Base-by-base conservation (phyloP, 805 yeast genomes). In the Candida piceae region DNA sequence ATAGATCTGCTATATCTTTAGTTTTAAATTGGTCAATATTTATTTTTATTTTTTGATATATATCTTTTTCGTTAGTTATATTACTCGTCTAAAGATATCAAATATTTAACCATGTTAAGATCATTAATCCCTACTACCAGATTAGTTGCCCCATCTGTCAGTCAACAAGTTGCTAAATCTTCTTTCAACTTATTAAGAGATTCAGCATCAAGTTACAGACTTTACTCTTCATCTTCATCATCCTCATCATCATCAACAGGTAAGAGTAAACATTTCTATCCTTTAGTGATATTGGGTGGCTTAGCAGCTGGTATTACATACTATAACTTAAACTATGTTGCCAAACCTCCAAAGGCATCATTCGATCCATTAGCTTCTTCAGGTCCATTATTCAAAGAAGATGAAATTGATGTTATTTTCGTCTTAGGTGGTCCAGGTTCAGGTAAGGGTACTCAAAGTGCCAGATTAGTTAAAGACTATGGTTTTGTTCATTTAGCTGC, bases 371-470 rank as follows among this genome's bases (percentile, higher is more conserved):
- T 44, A 21, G 28, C 32, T 15, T 9, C 39, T 10, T 15, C 17
- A 2, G 40, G 44, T 7, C 50, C 52, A 13, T 34, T 48, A 0
- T 84, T 84, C 56, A 63, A 72, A 8, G 70, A 72, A 2, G 76
- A 78, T 27, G 80, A 85, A 38, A 78, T 84, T 20, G 77, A 84
- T 19, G 95, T 90, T 4, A 72, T 89, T 19, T 90, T 86, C 60
- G 96, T 90, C 15, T 74, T 90, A 22, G 98, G 98, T 30, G 97
- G 97, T 4, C 97, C 97, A 5, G 97, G 97, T 16, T 85, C 95
- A 20, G 97, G 98, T 30, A 93, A 93, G 58, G 97, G 98, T 39
- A 90, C 98, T 1, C 98, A 90, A 63, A 86, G 97, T 67, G 82
- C 80, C 22, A 84, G 78, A 55, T 70, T 90, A 39, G 97, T 90